Conservation (phyloP, 1,139 yeast genomes). For the Diutina catenulata region DNA sequence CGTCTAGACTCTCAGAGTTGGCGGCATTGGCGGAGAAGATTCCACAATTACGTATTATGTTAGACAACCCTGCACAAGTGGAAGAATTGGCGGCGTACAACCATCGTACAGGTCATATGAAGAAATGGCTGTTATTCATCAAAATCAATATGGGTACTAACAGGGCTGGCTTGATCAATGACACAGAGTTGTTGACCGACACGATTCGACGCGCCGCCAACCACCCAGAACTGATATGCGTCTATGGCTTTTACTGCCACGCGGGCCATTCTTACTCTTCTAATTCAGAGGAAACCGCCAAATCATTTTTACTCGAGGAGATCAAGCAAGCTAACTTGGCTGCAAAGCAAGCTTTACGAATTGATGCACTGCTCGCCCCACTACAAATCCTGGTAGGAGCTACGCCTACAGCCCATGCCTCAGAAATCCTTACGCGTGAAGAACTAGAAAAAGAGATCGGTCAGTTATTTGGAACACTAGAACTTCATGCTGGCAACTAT, state of each 20-base stretch:
- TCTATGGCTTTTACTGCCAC: conserved; percentile 67
- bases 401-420: conserved; percentile 68
- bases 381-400: conserved; percentile 61
- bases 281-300: conserved; percentile 34
- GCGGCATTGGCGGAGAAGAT: conserved; percentile 29
- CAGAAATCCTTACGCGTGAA: conserved; percentile 18
- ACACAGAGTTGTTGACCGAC: conserved; percentile 19
- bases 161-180: conserved; percentile 46
- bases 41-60: conserved; percentile 40
- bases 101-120: no score
- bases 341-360: conserved; percentile 24
- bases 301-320: conserved; percentile 38
- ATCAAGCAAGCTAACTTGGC: conserved; percentile 45
- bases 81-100: conserved; percentile 27
- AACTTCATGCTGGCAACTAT: conserved; percentile 73
- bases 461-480: conserved; percentile 36
- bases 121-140: conserved; percentile 46
- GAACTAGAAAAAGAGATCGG: conserved; percentile 15
- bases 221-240: no score
- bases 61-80: conserved; percentile 50
- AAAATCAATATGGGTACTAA: conserved; percentile 52
- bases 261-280: conserved; percentile 67
- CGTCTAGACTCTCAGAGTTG: conserved; percentile 39
- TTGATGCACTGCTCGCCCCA: conserved; percentile 14
- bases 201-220: no score